Evolutionary conservation across 2,329 filamentous ascomycete species (phyloP).

Genomic region (Aspergillus sp.): DNA sequence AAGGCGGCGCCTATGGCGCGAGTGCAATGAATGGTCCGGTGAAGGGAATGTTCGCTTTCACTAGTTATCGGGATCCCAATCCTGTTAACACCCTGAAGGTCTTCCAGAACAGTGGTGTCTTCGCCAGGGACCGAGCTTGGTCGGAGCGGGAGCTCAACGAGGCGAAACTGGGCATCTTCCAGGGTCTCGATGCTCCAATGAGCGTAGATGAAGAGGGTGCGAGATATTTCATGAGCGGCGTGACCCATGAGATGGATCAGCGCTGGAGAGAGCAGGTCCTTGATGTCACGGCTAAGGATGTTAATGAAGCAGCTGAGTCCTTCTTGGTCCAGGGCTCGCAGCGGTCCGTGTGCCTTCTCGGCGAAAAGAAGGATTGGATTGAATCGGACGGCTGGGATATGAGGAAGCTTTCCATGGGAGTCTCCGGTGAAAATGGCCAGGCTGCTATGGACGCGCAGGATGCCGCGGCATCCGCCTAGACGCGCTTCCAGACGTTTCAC

Average conservation of each 20-base stretch:
- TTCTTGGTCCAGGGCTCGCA: conserved; percentile 71
- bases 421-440: conserved; percentile 44
- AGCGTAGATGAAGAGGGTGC: conserved; percentile 88
- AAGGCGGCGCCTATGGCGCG: conserved; percentile 93
- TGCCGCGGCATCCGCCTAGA: conserved; percentile 28
- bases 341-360: conserved; percentile 71
- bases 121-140: conserved; percentile 81
- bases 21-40: conserved; percentile 80
- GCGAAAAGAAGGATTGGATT: conserved; percentile 79
- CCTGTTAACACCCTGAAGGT: conserved; percentile 83
- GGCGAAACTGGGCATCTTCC: conserved; percentile 93
- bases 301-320: conserved; percentile 76
- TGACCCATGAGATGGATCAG: conserved; percentile 89
- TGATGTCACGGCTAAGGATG: conserved; percentile 79
- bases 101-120: conserved; percentile 78
- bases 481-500: not conserved
- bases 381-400: conserved; percentile 69
- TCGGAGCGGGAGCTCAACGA: conserved; percentile 85
- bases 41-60: conserved; percentile 88
- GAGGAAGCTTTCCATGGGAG: conserved; percentile 68
- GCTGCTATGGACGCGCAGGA: conserved; percentile 18
- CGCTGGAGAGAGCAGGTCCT: conserved; percentile 78
- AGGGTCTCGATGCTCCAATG: conserved; percentile 82
- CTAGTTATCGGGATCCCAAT: conserved; percentile 95
- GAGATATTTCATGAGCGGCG: conserved; percentile 77